Conservation (phyloP, 2,329 filamentous ascomycete genomes). For the Fusarium sp. region DNA sequence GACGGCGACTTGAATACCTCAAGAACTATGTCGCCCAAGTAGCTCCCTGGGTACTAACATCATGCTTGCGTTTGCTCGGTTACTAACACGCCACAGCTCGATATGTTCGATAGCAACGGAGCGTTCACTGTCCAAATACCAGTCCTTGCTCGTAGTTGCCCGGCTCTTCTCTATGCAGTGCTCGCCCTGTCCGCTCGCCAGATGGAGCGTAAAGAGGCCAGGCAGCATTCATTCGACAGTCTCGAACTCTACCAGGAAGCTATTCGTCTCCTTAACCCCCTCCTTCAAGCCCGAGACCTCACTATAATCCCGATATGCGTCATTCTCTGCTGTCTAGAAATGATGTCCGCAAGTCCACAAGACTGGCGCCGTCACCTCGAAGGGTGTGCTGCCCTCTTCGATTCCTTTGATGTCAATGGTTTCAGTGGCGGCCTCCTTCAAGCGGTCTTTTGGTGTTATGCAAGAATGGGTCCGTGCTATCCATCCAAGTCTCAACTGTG, state of each 20-base stretch:
- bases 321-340: slow-evolving; percentile 53
- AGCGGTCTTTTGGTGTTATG: slow-evolving; percentile 68
- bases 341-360: slow-evolving; percentile 53
- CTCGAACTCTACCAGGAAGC: slow-evolving; percentile 65
- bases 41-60: slow-evolving; percentile 56
- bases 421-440: slow-evolving; percentile 62
- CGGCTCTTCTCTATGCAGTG: slow-evolving; percentile 60
- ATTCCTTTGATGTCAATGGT: slow-evolving; percentile 62
- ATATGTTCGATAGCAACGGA: slow-evolving; percentile 65
- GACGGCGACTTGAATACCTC: slow-evolving; percentile 51
- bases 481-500: neutral
- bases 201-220: slow-evolving; percentile 59
- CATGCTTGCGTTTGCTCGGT: neutral
- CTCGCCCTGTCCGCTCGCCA: slow-evolving; percentile 65
- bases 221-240: slow-evolving; percentile 58
- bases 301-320: slow-evolving; percentile 51
- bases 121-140: slow-evolving; percentile 64
- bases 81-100: slow-evolving; percentile 51
- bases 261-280: slow-evolving; percentile 54
- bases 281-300: slow-evolving; percentile 47
- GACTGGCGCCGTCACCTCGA: slow-evolving; percentile 67
- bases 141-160: slow-evolving; percentile 56
- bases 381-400: slow-evolving; percentile 65
- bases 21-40: slow-evolving; percentile 63
- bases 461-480: slow-evolving; percentile 58